Base-by-base conservation (phyloP, 2,329 filamentous ascomycete species). In the Capronia coronata region DNA sequence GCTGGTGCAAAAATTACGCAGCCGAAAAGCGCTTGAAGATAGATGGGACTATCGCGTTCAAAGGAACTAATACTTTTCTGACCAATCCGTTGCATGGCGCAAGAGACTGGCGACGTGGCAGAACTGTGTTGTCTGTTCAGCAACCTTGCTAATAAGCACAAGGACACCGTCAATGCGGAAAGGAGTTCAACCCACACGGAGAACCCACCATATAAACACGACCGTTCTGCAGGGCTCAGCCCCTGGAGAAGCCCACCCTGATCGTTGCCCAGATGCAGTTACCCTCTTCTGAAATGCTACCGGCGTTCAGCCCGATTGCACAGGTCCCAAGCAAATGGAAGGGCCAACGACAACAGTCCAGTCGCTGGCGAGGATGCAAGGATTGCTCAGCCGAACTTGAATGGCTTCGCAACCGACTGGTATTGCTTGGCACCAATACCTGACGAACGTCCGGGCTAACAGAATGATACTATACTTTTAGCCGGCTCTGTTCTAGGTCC, bases 81-180 rank as follows among this genome's bases (percentile, higher is more conserved):
- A 25, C 38, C 38, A 23, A 41, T 41, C 21, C 38, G 19, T 23
- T 23, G 5, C 4, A 25, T 5, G 21, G 13, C 14, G 10, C 21
- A 35, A 37, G 42, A 19, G 6, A 11, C 29, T 45, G 30, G 14
- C 27, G 37, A 37, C 42, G 42, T 45, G 42, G 42, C 42, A 45
- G 10, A 25, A 37, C 29, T 45, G 18, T 43, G 40, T 45, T 14
- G 42, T 37, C 42, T 16, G 16, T 27, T 35, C 42, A 45, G 30
- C 23, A 43, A 30, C 27, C 14, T 45, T 45, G 42, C 42, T 45
- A 45, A 37, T 45, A 45, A 37, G 42, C 23, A 43, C 22, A 14
- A 23, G 11, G 21, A n/a, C 40, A 13, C 25, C 23, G 40, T 19
- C 40, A 30, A 30, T 10, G 14, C 23, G 25, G 25, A 29, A 32